Evolutionary conservation across 2,329 filamentous ascomycete genomes (phyloP).

Genomic region (Meredithiella fracta): DNA sequence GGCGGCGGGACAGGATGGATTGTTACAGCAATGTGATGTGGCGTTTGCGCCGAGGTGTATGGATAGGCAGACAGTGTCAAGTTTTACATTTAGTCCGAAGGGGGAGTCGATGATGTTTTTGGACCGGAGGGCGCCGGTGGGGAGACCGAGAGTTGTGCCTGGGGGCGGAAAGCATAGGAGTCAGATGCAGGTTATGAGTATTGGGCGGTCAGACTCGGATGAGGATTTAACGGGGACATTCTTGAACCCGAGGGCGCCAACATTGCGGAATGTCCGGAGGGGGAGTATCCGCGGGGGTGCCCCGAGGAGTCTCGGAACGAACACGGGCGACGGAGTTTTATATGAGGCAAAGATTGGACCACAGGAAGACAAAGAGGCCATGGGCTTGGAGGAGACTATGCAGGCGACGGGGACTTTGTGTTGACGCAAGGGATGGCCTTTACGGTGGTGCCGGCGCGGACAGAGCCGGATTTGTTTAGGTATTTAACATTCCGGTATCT

Average conservation of each 20-base stretch:
- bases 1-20: conserved; percentile 45
- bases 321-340: neutral
- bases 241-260: conserved; percentile 20
- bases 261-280: neutral
- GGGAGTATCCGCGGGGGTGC: neutral
- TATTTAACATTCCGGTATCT: conserved; percentile 42
- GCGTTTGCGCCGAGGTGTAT: conserved; percentile 46
- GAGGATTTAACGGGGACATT: conserved; percentile 47
- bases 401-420: conserved; percentile 40
- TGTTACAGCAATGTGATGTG: conserved; percentile 49
- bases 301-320: neutral
- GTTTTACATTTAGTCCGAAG: conserved; percentile 40
- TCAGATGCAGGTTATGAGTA: conserved; percentile 27
- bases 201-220: conserved; percentile 47
- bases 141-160: neutral
- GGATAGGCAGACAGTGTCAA: conserved; percentile 45
- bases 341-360: conserved; percentile 19
- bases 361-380: conserved; percentile 27
- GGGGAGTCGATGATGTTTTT: conserved; percentile 46
- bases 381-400: conserved; percentile 42
- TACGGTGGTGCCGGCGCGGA: conserved; percentile 36
- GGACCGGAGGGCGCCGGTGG: conserved; percentile 33
- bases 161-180: neutral
- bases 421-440: conserved; percentile 48
- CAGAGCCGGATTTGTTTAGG: conserved; percentile 35